Evolutionary conservation across 345 rosid genomes (phyloP).

Genomic region (Gossypium anomalum): DNA sequence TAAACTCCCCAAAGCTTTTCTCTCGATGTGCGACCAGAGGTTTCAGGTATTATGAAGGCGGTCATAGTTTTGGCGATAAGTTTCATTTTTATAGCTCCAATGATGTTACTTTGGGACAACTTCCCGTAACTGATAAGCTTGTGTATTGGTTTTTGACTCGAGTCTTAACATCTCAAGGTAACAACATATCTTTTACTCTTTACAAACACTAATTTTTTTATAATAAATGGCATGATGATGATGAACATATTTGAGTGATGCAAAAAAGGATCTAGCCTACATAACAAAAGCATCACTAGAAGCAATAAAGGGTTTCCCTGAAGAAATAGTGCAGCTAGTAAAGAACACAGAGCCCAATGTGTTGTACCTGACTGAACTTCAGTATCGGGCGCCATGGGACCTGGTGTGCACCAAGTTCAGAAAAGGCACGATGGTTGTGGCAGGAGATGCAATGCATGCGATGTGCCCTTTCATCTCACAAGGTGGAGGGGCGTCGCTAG

Average conservation of each 20-base stretch:
- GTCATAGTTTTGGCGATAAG: slow-evolving; percentile 35
- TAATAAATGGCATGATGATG: background rate
- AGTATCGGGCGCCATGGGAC: slow-evolving; percentile 5
- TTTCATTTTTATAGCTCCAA: slow-evolving; percentile 19
- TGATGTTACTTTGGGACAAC: slow-evolving; percentile 26
- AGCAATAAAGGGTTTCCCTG: background rate
- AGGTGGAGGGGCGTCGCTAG: slow-evolving; percentile 13
- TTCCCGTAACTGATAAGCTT: slow-evolving; percentile 28
- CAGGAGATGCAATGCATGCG: slow-evolving; percentile 15
- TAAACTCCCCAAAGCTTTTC: slow-evolving; percentile 31
- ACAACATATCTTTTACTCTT: too few relatives aligned
- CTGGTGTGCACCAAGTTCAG: background rate
- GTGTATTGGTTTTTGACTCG: slow-evolving; percentile 39
- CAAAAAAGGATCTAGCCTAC: slow-evolving; percentile 3
- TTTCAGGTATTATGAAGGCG: slow-evolving; percentile 35
- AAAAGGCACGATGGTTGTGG: slow-evolving; percentile 6
- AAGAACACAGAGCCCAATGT: background rate
- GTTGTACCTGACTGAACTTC: slow-evolving; percentile 2
- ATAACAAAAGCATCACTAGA: background rate
- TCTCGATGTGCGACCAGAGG: slow-evolving; percentile 40
- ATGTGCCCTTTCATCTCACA: slow-evolving; percentile 13
- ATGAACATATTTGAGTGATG: background rate
- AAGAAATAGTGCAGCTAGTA: background rate
- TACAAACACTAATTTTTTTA: too few relatives aligned
- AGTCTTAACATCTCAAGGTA: slow-evolving; percentile 12